Conservation (phyloP, 1,139 yeast species). For the Yarrowia galli region DNA sequence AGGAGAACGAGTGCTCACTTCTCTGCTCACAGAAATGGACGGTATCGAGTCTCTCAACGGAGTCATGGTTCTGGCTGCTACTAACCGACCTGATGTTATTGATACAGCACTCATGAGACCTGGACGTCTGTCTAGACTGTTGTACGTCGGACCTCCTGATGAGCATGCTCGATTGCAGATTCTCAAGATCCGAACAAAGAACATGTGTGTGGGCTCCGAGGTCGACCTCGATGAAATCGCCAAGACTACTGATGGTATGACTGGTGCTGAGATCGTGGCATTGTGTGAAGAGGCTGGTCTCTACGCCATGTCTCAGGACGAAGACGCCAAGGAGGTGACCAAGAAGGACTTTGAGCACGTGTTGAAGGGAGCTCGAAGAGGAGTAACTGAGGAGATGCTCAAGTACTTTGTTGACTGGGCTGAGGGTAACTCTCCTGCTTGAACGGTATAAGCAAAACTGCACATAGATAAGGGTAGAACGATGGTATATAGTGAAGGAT, state of each 20-base stretch:
- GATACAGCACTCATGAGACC: slow-evolving; percentile 93
- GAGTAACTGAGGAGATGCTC: slow-evolving; percentile 85
- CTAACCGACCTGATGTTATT: slow-evolving; percentile 90
- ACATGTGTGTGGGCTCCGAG: slow-evolving; percentile 57
- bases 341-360: slow-evolving; percentile 77
- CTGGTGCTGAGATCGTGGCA: slow-evolving; percentile 94
- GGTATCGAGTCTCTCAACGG: slow-evolving; percentile 95
- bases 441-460: neutral
- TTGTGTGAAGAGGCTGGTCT: slow-evolving; percentile 95
- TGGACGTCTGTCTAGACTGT: slow-evolving; percentile 90
- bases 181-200: slow-evolving; percentile 67
- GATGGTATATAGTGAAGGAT: neutral
- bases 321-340: slow-evolving; percentile 61
- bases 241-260: slow-evolving; percentile 77
- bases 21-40: slow-evolving; percentile 90
- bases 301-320: slow-evolving; percentile 83
- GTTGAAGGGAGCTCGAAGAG: slow-evolving; percentile 67
- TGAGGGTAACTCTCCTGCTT: slow-evolving; percentile 5
- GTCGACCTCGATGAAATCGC: slow-evolving; percentile 65
- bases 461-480: neutral
- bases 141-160: slow-evolving; percentile 93
- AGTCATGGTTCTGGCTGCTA: slow-evolving; percentile 92
- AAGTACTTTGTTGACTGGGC: slow-evolving; percentile 60
- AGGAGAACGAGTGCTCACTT: slow-evolving; percentile 84
- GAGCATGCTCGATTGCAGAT: slow-evolving; percentile 77